Evolutionary conservation across 2,329 filamentous ascomycete genomes (phyloP), one percentile per base, ranked within the genome.

Genomic region (Aspergillus texensis): DNA sequence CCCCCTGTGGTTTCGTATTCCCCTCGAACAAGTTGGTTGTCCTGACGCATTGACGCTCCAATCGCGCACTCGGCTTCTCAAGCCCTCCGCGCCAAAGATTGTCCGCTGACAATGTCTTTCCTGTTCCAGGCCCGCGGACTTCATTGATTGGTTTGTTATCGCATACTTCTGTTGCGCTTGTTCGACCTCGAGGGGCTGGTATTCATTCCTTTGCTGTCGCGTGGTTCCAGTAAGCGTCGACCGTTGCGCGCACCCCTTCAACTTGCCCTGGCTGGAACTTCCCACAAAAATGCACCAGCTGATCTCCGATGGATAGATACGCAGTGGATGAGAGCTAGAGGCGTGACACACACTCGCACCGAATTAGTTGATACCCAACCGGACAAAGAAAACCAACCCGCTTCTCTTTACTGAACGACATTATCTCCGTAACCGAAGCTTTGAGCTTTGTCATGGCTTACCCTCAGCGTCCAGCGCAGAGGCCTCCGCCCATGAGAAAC

Each of bases 401-500:
- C n/a, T 21, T 30, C 26, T 28, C 54, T 53, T 32, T 41, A 11
- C 32, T 57, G 32, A 52, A 39, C 34, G 53, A 62, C 34, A 24
- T 11, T n/a, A 12, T 43, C n/a, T 54, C 43, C 30, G 28, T 32
- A 52, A 52, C 48, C 19, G 28, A 45, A 46, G 45, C 21, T 41
- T 19, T 12, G 21, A 56, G 53, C 36, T 43, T 43, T 24, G 64
- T 63, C 60, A 80, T 80, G 78, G 77, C 77, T 61, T 80, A 79
- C 57, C 72, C 74, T 48, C 75, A 74, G 55, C 73, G 70, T 55
- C 71, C 71, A 39, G 66, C 68, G 55, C 74, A 77, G 67, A 68
- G 73, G 58, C 73, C 72, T 30, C 75, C 73, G 58, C 77, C 77
- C 30, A 62, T 74, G 61, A 74, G 73, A 62, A 74, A 75, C 60